Conservation (phyloP, 2,329 filamentous ascomycete genomes). For the Hypoxylon rubiginosum region DNA sequence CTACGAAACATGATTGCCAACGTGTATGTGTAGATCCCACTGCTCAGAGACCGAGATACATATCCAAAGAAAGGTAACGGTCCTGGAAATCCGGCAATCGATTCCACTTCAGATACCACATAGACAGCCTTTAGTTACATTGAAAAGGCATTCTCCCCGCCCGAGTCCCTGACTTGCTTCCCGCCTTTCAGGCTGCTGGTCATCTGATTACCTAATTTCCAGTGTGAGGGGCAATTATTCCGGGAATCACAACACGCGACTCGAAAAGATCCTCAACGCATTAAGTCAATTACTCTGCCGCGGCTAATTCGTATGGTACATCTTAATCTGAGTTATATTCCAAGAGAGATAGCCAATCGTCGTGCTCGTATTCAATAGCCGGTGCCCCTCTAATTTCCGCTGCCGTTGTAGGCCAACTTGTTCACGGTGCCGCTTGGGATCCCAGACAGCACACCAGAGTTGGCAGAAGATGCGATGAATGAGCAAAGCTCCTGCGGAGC, state of each 20-base stretch:
- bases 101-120: slow-evolving; percentile 13
- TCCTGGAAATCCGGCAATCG: neutral
- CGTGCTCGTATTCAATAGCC: slow-evolving; percentile 31
- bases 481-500: slow-evolving; percentile 60
- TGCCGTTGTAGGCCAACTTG: slow-evolving; percentile 53
- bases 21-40: slow-evolving; percentile 5
- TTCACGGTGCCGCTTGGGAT: slow-evolving; percentile 55
- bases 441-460: slow-evolving; percentile 55
- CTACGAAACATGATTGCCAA: slow-evolving; percentile 8
- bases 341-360: slow-evolving; percentile 12
- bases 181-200: slow-evolving; percentile 10
- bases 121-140: too few species aligned
- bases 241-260: slow-evolving; percentile 10
- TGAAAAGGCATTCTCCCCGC: neutral
- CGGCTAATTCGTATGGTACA: slow-evolving; percentile 36
- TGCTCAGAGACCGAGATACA: slow-evolving; percentile 5
- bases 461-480: slow-evolving; percentile 58
- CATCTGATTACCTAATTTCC: slow-evolving; percentile 11
- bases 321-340: slow-evolving; percentile 11
- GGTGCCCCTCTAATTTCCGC: slow-evolving; percentile 1
- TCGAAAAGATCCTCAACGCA: slow-evolving; percentile 14
- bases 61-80: neutral
- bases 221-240: slow-evolving; percentile 21
- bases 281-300: slow-evolving; percentile 24
- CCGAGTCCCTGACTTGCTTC: slow-evolving; percentile 4